Evolutionary conservation across 352 stramenopile genomes (phyloP).

Genomic region (Heterotrichella gracilis): DNA sequence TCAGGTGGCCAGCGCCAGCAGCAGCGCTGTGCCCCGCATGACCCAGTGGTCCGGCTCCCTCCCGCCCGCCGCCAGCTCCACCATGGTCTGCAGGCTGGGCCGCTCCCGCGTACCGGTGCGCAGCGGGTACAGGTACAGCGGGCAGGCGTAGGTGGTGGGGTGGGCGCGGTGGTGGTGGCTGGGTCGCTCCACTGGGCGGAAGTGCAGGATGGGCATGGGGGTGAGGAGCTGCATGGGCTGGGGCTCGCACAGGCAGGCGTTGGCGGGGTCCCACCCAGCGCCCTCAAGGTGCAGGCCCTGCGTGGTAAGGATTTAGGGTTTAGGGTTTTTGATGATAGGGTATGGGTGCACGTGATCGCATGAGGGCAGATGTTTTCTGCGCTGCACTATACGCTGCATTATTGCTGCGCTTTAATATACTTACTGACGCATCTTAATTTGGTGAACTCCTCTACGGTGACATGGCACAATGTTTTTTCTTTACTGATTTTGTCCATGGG

Average conservation of each 20-base stretch:
- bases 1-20: constrained; percentile 31
- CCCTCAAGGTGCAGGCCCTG: constrained; percentile 56
- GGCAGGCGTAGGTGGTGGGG: constrained; percentile 54
- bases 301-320: too few relatives aligned
- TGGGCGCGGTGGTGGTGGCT: too few relatives aligned
- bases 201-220: constrained; percentile 58
- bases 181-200: constrained; percentile 67
- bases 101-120: constrained; percentile 60
- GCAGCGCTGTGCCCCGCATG: constrained; percentile 47
- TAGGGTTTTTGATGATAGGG: too few relatives aligned
- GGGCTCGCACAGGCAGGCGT: constrained; percentile 45
- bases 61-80: constrained; percentile 52
- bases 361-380: too few relatives aligned
- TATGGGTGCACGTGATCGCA: too few relatives aligned
- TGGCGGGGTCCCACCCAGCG: constrained; percentile 50
- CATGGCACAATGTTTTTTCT: too few relatives aligned
- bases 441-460: too few relatives aligned
- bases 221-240: constrained; percentile 56
- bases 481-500: too few relatives aligned
- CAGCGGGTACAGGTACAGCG: constrained; percentile 74
- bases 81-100: constrained; percentile 60
- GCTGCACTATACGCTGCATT: too few relatives aligned
- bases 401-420: too few relatives aligned
- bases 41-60: constrained; percentile 59
- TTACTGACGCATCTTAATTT: too few relatives aligned